Base-by-base conservation (phyloP, 2,329 filamentous ascomycete genomes). In the Aspergillus novofumigatus region DNA sequence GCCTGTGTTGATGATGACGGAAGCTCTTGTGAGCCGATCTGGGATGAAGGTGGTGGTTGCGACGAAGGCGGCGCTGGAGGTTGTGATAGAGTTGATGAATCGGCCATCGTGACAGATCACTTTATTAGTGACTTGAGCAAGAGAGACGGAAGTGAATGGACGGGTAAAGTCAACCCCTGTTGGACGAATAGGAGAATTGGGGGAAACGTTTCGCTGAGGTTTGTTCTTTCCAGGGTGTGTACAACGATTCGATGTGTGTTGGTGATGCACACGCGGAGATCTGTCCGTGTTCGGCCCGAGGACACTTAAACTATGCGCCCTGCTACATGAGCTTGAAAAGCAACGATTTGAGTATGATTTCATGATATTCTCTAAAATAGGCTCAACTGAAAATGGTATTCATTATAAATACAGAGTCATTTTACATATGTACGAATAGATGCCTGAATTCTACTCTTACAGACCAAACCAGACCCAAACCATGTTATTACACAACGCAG, bases 101-200 rank as follows among this genome's bases (percentile, higher is more conserved):
- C 71, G 66, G 71, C 65, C 72, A 75, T 75, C 62, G 58, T 69
- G 65, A 57, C 28, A 53, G 54, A 45, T 54, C 60, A 54, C 45
- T 49, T 49, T 45, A 56, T 56, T 44, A 55, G 55, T 53, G 60
- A 60, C 58, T 61, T 63, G 57, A 61, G 65, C 56, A 59, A 58
- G 53, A 53, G 59, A 60, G 60, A 54, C 49, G 51, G 58, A 56
- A 59, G 59, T 61, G 55, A 65, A 57, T 47, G 41, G 44, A 23
- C 6, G 51, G 41, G 49, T 38, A 42, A 58, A 49, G 51, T 38
- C 20, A 53, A 49, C 52, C 55, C 55, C 52, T 53, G 49, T 59
- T 49, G 51, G 51, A 51, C 55, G 17, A 55, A 54, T 51, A 41
- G 35, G 49, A 20, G 49, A 55, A 51, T 49, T 49, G 29, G 47